Evolutionary conservation across 2,329 filamentous ascomycete genomes (phyloP), one percentile per base, ranked within the genome.

Genomic region (Apiospora saccharicola): DNA sequence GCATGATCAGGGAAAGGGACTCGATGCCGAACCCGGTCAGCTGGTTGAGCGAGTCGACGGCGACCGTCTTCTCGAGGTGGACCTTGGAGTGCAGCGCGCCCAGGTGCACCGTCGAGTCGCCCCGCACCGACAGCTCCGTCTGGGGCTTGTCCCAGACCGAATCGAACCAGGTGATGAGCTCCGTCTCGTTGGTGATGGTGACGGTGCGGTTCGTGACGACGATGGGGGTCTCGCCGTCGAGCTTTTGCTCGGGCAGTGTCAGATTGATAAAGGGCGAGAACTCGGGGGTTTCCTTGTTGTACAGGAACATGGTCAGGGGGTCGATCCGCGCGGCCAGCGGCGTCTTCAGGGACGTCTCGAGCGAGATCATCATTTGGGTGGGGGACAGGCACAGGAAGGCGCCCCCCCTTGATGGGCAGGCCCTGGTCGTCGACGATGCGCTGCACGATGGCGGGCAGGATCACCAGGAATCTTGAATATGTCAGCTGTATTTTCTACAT

Each of bases 371-470:
- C 30, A 85, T 75, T 14, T 79, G 71, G 1, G 75, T 77, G 43
- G 81, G 78, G 2, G 81, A 81, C 5, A 84, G 16, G 0, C 79
- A 80, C 37, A 79, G 73, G 46, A 86, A 76, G 16, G 78, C 73
- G 41, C 83, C 85, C 1, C 1, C 79, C 76, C 0, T 77, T 72
- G 14, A 88, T 77, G 0, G 83, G 81, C 14, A 88, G 77, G 8
- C 79, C 75, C 37, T 86, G 83, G 26, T 81, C 75, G 41, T 84
- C 80, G 71, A 88, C 81, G 26, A 87, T 83, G 41, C 78, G 75
- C 73, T 86, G 85, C 1, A 85, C 82, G 44, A 87, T 82, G n/a
- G 82, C 82, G 1, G 86, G 86, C 41, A 87, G 80, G 10, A 85
- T 83, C 24, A 86, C 80, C 26, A 82, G 78, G 78, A 87, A 87